Evolutionary conservation across 495 filamentous ascomycete genomes (phyloP).

Genomic region (Xylaria telfairii): DNA sequence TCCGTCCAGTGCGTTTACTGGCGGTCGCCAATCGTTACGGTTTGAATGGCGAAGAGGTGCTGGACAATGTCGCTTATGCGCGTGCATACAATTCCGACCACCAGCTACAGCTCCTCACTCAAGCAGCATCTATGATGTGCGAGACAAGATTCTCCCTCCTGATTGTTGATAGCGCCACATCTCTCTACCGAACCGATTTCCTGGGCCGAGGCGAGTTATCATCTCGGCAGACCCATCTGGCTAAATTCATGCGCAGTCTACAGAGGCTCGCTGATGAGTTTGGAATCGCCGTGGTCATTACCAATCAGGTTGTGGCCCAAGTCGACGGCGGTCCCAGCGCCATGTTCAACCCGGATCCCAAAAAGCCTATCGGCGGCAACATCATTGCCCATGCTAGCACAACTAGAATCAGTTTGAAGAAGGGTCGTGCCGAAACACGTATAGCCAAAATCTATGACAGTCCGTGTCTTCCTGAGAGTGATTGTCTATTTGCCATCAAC

Average conservation of each 20-base stretch:
- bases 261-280: slow-evolving; percentile 97
- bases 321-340: slow-evolving; percentile 93
- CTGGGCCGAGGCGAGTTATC: slow-evolving; percentile 91
- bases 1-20: slow-evolving; percentile 87
- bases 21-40: slow-evolving; percentile 93
- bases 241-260: slow-evolving; percentile 95
- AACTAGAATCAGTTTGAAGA: slow-evolving; percentile 87
- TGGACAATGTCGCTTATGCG: slow-evolving; percentile 98
- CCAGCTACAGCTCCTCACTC: slow-evolving; percentile 90
- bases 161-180: slow-evolving; percentile 92
- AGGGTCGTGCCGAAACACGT: slow-evolving; percentile 91
- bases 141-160: slow-evolving; percentile 96
- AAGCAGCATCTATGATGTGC: slow-evolving; percentile 98
- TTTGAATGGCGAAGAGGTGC: slow-evolving; percentile 92
- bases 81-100: slow-evolving; percentile 98
- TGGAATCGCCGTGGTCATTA: slow-evolving; percentile 97
- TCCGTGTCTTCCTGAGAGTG: slow-evolving; percentile 93
- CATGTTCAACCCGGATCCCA: slow-evolving; percentile 99
- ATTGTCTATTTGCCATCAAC: slow-evolving; percentile 95
- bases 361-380: slow-evolving; percentile 98
- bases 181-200: slow-evolving; percentile 95
- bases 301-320: slow-evolving; percentile 97
- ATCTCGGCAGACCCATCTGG: slow-evolving; percentile 87
- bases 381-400: slow-evolving; percentile 98
- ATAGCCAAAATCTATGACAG: slow-evolving; percentile 99